These are phyloP conservation scores for Astrothelium subdiscretum DNA, from an alignment of 495 filamentous ascomycete genomes.

Conservation along the genomic window DNA sequence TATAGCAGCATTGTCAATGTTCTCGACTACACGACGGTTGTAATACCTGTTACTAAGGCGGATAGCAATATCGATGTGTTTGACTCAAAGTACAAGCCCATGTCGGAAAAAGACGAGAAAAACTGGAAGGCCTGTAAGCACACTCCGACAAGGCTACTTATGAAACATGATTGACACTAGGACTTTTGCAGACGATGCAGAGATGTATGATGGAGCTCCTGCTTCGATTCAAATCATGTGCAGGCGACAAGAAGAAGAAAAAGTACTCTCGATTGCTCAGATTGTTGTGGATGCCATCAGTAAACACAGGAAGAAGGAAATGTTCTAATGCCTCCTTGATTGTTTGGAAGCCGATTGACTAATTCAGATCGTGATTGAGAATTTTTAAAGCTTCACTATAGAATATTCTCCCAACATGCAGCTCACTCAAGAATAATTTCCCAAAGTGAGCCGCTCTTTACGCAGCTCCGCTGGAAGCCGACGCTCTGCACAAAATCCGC, in stretches of 20 bases:
- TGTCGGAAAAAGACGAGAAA: constrained; percentile 32
- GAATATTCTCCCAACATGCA: background rate
- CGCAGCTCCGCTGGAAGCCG: background rate
- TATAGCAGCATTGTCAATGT: constrained; percentile 44
- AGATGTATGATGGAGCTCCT: constrained; percentile 36
- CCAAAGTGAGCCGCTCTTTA: background rate
- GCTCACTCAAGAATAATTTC: background rate
- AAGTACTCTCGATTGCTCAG: constrained; percentile 34
- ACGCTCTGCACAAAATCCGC: background rate
- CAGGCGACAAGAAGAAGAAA: constrained; percentile 36
- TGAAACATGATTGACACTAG: background rate
- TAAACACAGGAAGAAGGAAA: background rate
- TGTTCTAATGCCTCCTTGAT: background rate
- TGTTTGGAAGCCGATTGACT: background rate
- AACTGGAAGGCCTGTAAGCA: constrained; percentile 44
- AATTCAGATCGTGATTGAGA: background rate
- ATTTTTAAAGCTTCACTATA: background rate
- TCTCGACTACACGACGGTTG: constrained; percentile 45
- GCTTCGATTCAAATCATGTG: constrained; percentile 37
- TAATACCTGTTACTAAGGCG: constrained; percentile 45
- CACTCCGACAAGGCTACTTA: background rate
- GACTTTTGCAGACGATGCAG: constrained; percentile 30
- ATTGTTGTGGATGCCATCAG: constrained; percentile 19
- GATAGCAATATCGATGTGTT: constrained; percentile 43
- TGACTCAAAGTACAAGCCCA: constrained; percentile 25